A percentile compares a stretch with the other conserved stretches of the same genome.
phyloP scores from a whole-genome alignment of 164 flowering plant genomes.

The Paratinospora sagittata region DNA sequence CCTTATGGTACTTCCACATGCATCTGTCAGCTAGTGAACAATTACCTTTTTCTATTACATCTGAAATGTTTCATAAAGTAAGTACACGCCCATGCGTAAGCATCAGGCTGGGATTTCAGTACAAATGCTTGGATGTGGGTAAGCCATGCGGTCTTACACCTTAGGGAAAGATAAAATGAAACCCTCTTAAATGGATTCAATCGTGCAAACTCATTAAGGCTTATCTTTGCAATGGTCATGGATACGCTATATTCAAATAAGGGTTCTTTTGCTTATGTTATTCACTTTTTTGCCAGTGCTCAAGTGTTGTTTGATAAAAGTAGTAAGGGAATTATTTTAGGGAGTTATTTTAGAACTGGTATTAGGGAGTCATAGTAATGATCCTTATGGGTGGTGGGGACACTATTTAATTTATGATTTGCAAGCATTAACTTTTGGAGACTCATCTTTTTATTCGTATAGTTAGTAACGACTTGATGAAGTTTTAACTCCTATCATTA shows the following conservation, averaged over 20 bases:
- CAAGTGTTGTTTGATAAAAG: too few species aligned
- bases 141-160: neutral
- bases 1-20: constrained; percentile 28
- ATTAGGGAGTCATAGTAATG: neutral
- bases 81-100: neutral
- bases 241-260: neutral
- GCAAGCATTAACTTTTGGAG: neutral
- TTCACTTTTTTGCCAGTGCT: too few species aligned
- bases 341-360: too few species aligned
- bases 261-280: too few species aligned
- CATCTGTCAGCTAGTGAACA: neutral
- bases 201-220: neutral
- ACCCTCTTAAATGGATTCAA: neutral
- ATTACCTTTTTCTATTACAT: neutral
- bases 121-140: neutral
- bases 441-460: too few species aligned
- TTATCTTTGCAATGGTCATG: neutral
- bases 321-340: too few species aligned
- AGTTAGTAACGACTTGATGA: too few species aligned
- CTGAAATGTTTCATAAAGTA: neutral
- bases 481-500: too few species aligned
- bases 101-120: neutral
- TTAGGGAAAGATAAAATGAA: neutral
- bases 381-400: neutral
- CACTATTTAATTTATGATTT: neutral